Evolutionary conservation across 352 stramenopile genomes (phyloP), one percentile per base, ranked within the genome.

Genomic region (Phytophthora pseudosyringae): DNA sequence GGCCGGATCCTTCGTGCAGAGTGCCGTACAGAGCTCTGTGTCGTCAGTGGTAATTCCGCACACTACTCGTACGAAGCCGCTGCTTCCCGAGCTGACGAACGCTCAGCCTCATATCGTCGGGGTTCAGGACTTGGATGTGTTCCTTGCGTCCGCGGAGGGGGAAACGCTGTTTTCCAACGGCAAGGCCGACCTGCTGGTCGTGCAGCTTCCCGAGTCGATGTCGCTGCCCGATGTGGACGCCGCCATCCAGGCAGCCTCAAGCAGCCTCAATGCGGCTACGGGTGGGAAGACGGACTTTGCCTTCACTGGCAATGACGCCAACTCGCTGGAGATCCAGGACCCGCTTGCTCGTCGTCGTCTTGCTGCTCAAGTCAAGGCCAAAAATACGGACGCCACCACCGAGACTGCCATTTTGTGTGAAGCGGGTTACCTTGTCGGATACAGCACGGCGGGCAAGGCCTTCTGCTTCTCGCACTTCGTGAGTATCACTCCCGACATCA

Each of bases 391-490:
- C 38, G 57, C 53, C 3, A 54, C 55, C 11, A 60, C 65, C 0
- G 53, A 64, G 38, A 65, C 66, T 7, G 58, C 71, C 21, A 54
- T 91, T 46, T 47, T 87, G 44, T 95, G 86, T 41, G 81, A 90
- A 40, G 66, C 70, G 12, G 84, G 81, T 46, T 90, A 90, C 63
- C 62, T 81, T 13, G 18, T 95, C 9, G 85, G 84, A 31, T 75
- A 76, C 43, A 80, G 59, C 33, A 67, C 78, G 44, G 69, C 56
- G 2, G 79, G 78, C 65, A 90, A 81, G 50, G 78, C 83, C 33
- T 95, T 91, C 73, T 95, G 86, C 80, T 95, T 93, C 54, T 91
- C 86, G 56, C 86, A 93, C 68, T 93, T 81, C 54, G 86, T 95
- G 60, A 78, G 77, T 75, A 91, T 92, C 78, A 95, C 86, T 31